A percentile compares a stretch with the other conserved stretches of the same genome.
Evolutionary conservation across 768 basidiomycete species (phyloP).

Genomic region (Phylloporus rhodoxanthus): DNA sequence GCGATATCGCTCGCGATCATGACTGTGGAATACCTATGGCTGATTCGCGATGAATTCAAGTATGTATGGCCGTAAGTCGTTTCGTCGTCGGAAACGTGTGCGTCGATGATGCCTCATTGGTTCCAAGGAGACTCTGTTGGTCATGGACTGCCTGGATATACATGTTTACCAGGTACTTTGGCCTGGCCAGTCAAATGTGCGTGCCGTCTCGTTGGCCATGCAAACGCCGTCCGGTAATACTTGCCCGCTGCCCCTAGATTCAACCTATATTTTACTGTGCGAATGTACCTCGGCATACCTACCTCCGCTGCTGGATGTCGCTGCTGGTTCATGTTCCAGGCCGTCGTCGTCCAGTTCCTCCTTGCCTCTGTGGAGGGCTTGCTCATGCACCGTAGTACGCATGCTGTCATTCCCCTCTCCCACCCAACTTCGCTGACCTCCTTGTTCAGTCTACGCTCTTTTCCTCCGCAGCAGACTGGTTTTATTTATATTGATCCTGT

Average conservation of each 20-base stretch:
- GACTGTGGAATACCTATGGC: constrained; percentile 10
- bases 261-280: constrained; percentile 17
- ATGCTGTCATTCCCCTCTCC: neutral
- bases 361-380: constrained; percentile 7
- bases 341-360: constrained; percentile 8
- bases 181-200: constrained; percentile 17
- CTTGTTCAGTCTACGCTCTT: constrained; percentile 15
- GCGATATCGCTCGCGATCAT: constrained; percentile 7
- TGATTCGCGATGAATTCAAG: constrained; percentile 8
- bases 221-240: neutral
- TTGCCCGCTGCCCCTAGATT: constrained; percentile 7
- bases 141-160: constrained; percentile 9
- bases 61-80: constrained; percentile 18
- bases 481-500: constrained; percentile 1
- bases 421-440: neutral
- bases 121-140: constrained; percentile 5
- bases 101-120: neutral
- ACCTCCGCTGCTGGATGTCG: constrained; percentile 8
- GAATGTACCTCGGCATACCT: constrained; percentile 12
- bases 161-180: constrained; percentile 14
- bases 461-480: constrained; percentile 6
- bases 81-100: no score
- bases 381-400: constrained; percentile 19
- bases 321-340: constrained; percentile 17
- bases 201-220: neutral